Base-by-base conservation (phyloP, 148 eudicot species). In the Agrostemma githago region DNA sequence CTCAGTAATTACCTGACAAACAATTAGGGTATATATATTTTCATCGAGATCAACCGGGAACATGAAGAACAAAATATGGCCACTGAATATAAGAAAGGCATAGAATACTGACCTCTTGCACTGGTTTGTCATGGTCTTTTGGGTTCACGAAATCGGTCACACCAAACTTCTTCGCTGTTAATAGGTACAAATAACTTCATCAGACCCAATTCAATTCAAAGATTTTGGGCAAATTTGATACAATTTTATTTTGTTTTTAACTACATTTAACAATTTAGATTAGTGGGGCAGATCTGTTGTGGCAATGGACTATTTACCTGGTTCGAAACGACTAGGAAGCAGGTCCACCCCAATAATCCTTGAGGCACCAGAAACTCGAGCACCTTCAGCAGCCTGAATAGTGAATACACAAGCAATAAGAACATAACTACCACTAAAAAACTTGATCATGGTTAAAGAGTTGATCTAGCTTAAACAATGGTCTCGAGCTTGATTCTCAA, bases 291-390 rank as follows among this genome's bases (percentile, higher is more conserved):
- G 44, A 58, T 41, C 37, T 15, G 11, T 6, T 70, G 54, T 48
- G 53, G 42, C 16, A 54, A 3, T 6, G 7, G 34, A 40, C 5
- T 2, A 44, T 10, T 73, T 63, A 81, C 84, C 80, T 77, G 65
- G 42, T 74, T 79, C 84, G 21, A 82, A 84, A 48, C 85, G 72
- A 54, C 64, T 78, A 12, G 80, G 43, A 41, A 70, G 78, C 62
- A 86, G 76, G 78, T 88, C 91, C 38, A 88, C 77, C 8, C 91
- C 91, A 48, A 88, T 86, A 58, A 88, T 86, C 62, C 82, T 86
- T 37, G 88, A 84, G 37, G 91, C 91, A 17, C 91, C 88, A 8
- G 86, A 75, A 76, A 85, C 79, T 69, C 89, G 79, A 1, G 91
- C 91, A 21, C 91, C 91, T 72, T 88, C 89, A 53, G 79, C 81